Base-by-base conservation (phyloP, 495 filamentous ascomycete genomes). In the Hyaloscypha variabilis region DNA sequence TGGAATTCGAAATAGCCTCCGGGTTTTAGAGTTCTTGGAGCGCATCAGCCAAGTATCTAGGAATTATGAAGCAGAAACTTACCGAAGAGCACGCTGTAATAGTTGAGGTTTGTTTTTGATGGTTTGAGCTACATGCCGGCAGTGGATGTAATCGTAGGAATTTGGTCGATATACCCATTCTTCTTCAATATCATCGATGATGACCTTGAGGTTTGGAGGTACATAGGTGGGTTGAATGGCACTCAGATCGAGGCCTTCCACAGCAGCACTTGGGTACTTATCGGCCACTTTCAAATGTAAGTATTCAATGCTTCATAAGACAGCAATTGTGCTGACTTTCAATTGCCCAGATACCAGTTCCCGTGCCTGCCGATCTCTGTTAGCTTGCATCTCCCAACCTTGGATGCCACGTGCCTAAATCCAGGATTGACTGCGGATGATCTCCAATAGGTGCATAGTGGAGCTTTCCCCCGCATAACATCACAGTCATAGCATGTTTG, bases 181-280 rank as follows among this genome's bases (percentile, higher is more conserved):
- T 24, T 54, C 51, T 4, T 54, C 51, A 8, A 54, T 54, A 19
- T 54, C 51, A 19, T 54, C 51, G 51, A 54, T 28, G 51, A 54
- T 28, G 19, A 54, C 25, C 8, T 28, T 24, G 21, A 54, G 21
- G 26, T 54, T 54, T 24, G 51, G 51, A 24, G 51, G 51, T 19
- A 86, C 80, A 81, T 83, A 85, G 25, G 75, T 72, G 0, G 87
- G 86, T 69, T 89, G 87, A 60, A 88, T 88, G 1, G 85, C 82
- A 26, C 84, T 87, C 36, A 92, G 77, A 69, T 92, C 90, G 29
- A 89, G 82, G 19, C 89, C 90, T 24, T 88, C 73, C 13, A 91
- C 77, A 23, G 82, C 80, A 6, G 85, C 78, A 61, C 75, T 64
- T 6, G 84, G 84, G 71, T 83, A 86, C 13, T 79, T 63, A 63